These are phyloP conservation scores for Dissophora globulifera DNA, from an alignment of 192 early-diverging fungal genomes.

Conservation along the genomic window DNA sequence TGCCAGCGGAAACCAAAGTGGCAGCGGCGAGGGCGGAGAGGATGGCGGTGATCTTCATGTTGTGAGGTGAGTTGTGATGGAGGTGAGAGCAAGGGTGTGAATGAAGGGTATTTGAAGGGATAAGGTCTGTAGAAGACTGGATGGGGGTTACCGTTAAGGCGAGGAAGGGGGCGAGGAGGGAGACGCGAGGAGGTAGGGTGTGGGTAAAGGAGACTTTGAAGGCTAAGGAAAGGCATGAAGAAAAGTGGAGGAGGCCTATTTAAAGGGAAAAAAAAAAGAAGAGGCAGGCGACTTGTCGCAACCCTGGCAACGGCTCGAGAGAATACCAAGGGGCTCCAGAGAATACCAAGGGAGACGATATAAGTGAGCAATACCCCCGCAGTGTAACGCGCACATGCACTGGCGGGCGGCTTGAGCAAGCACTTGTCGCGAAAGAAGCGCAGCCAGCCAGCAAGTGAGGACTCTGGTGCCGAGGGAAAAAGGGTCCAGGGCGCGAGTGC, in stretches of 20 bases:
- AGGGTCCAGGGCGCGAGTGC: not conserved
- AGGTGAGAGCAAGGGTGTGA: not conserved
- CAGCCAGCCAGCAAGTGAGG: too few species aligned
- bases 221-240: constrained; percentile 17
- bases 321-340: not conserved
- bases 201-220: constrained; percentile 15
- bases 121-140: constrained; percentile 12
- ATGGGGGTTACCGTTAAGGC: constrained; percentile 9
- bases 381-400: too few species aligned
- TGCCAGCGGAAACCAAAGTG: constrained; percentile 37
- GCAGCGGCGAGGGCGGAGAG: constrained; percentile 37
- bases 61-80: not conserved
- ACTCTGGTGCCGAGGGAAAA: not conserved
- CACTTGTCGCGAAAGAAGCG: too few species aligned
- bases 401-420: too few species aligned
- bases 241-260: not conserved
- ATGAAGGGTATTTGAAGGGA: not conserved
- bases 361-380: too few species aligned
- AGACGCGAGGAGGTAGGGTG: not conserved
- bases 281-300: too few species aligned
- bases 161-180: constrained; percentile 6
- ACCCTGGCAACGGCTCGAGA: not conserved
- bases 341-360: too few species aligned
- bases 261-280: not conserved
- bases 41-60: constrained; percentile 35